Conservation (phyloP, 2,329 filamentous ascomycete species). For the Aureobasidium sp. region DNA sequence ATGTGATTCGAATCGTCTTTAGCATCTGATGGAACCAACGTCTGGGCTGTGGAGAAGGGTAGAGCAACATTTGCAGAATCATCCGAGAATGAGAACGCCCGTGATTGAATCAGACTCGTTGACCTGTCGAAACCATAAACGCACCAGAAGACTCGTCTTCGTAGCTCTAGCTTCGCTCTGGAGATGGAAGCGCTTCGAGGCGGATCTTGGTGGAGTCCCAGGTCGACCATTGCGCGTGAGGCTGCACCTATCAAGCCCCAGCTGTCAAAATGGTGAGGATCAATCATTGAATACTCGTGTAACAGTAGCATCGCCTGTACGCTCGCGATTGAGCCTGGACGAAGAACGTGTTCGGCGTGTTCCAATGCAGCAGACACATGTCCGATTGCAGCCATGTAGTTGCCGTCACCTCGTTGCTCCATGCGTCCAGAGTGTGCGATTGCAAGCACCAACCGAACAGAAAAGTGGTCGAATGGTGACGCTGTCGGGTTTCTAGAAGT, state of each 20-base stretch:
- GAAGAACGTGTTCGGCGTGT: slow-evolving; percentile 73
- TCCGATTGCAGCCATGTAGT: slow-evolving; percentile 51
- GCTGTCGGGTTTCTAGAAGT: background rate
- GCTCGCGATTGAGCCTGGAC: slow-evolving; percentile 74
- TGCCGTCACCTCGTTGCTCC: slow-evolving; percentile 53
- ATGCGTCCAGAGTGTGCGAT: slow-evolving; percentile 71
- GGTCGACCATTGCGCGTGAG: slow-evolving; percentile 75
- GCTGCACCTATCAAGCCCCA: slow-evolving; percentile 93
- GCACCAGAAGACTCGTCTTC: slow-evolving; percentile 80
- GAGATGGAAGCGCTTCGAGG: slow-evolving; percentile 60
- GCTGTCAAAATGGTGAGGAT: slow-evolving; percentile 84
- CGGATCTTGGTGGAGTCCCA: slow-evolving; percentile 89
- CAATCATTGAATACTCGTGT: slow-evolving; percentile 81
- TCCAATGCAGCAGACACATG: slow-evolving; percentile 60
- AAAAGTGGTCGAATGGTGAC: slow-evolving; percentile 63
- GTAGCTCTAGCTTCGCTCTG: slow-evolving; percentile 62
- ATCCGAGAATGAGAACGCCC: slow-evolving; percentile 90
- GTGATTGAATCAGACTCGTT: slow-evolving; percentile 78
- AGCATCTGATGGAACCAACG: slow-evolving; percentile 19
- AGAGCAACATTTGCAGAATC: slow-evolving; percentile 76
- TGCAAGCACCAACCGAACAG: slow-evolving; percentile 84
- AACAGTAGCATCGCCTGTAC: slow-evolving; percentile 82
- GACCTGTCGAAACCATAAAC: slow-evolving; percentile 84
- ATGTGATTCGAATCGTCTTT: slow-evolving; percentile 33
- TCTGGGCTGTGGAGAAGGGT: slow-evolving; percentile 43